Conservation (phyloP, 805 yeast species). For the Metschnikowia baotianmanensis region DNA sequence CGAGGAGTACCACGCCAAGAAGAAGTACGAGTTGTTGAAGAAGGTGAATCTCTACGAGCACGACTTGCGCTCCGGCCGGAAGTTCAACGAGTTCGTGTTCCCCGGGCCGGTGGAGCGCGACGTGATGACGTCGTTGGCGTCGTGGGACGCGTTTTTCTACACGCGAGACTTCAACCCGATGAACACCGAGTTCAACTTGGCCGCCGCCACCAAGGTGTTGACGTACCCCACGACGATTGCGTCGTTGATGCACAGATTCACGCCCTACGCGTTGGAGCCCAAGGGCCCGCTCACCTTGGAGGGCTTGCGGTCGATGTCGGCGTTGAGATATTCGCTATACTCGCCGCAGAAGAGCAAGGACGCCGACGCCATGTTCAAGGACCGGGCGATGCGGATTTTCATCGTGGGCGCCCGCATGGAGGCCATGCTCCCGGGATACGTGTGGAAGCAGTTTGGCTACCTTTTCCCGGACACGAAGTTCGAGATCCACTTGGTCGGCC, state of each 20-base stretch:
- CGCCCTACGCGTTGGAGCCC: conserved; percentile 80
- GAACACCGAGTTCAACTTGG: conserved; percentile 96
- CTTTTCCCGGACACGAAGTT: conserved; percentile 79
- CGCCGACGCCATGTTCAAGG: conserved; percentile 58
- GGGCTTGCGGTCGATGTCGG: conserved; percentile 91
- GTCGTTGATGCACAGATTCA: conserved; percentile 73
- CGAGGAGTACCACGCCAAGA: conserved; percentile 61
- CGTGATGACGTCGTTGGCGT: conserved; percentile 67
- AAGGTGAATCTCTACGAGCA: conserved; percentile 93
- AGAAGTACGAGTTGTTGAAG: conserved; percentile 70
- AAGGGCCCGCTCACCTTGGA: conserved; percentile 87
- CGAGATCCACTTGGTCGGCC: conserved; percentile 91
- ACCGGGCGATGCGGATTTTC: conserved; percentile 86
- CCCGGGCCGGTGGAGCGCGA: conserved; percentile 79
- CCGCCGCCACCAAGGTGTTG: conserved; percentile 91
- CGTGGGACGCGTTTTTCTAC: conserved; percentile 92
- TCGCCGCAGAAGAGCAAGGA: conserved; percentile 55
- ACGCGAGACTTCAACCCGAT: conserved; percentile 91
- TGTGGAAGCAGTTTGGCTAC: conserved; percentile 90
- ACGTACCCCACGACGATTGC: conserved; percentile 92
- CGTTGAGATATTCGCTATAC: conserved; percentile 84
- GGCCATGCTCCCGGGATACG: conserved; percentile 88
- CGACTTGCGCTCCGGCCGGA: conserved; percentile 90
- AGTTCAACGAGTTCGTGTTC: conserved; percentile 93
- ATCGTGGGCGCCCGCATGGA: conserved; percentile 91